Base-by-base conservation (phyloP, 345 rosid species). In the Citrus mangshanensis region DNA sequence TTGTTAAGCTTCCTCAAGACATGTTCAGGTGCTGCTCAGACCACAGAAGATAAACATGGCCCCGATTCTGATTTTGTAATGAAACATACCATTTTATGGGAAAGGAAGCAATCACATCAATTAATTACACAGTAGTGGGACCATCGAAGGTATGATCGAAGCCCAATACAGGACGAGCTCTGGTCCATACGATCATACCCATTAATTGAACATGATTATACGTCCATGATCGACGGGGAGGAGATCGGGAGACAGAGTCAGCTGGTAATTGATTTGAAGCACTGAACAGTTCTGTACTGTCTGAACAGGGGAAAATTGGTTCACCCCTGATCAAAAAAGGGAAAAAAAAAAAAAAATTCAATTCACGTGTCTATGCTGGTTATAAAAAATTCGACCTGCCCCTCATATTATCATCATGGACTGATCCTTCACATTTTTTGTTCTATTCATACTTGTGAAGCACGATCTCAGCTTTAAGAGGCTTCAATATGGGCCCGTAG, bases 191-290 rank as follows among this genome's bases (percentile, higher is more conserved):
- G 12, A 27, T 30, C 46, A 46, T 49, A 64, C 30, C 62, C 18
- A 64, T 46, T 46, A 46, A 46, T 12, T 46, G 65, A 73, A 21
- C 66, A 58, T 37, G 14, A 34, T 56, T 58, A 58, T 58, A 3
- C 54, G 30, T 35, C 10, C n/a, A 35, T 37, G 32, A 37, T 37
- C 24, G 98, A 63, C 25, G 32, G n/a, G 8, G 32, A 30, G 55
- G 12, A 24, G 7, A 75, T 18, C n/a, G 7, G 61, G 28, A 49
- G 76, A 62, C 46, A 63, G 6, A 13, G 34, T 28, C 68, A 46
- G 40, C 19, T 63, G 42, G 70, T 7, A 12, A 21, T 42, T 63
- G 18, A 9, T 38, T 34, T 6, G 37, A 9, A 25, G 68, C 73
- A 37, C 16, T 5, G 13, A 35, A 58, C 30, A 10, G 54, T 22